Conservation (phyloP, 176 grass and related monocot genomes). For the Cenchrus americanus region DNA sequence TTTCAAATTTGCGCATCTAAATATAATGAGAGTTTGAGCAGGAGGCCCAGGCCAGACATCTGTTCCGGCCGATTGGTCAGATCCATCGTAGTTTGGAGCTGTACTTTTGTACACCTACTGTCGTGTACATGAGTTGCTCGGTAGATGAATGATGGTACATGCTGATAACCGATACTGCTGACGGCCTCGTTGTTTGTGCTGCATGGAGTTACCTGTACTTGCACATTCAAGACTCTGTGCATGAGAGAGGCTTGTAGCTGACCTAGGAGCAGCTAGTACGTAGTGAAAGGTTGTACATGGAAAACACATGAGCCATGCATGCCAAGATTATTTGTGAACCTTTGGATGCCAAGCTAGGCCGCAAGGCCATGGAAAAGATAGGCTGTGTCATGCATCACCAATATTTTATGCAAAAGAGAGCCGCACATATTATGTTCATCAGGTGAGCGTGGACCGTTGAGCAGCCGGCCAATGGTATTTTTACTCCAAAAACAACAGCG, state of each 20-base stretch:
- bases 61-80: conserved; percentile 49
- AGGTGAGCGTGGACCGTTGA: conserved; percentile 44
- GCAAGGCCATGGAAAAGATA: conserved; percentile 2
- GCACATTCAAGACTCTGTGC: not conserved
- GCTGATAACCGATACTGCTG: not conserved
- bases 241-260: not conserved
- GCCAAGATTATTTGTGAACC: not conserved
- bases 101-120: conserved; percentile 43
- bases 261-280: too few relatives aligned
- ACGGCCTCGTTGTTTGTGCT: conserved; percentile 43
- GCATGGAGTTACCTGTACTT: conserved; percentile 11
- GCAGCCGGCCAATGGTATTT: conserved; percentile 29
- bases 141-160: not conserved
- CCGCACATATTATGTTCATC: conserved; percentile 45
- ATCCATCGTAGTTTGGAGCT: conserved; percentile 56
- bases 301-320: not conserved
- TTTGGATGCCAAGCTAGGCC: conserved; percentile 23
- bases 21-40: too few relatives aligned
- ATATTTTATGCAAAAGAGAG: conserved; percentile 57
- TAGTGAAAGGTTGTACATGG: not conserved
- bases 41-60: conserved; percentile 2
- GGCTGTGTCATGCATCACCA: conserved; percentile 18
- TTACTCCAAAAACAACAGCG: conserved; percentile 37
- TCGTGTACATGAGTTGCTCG: conserved; percentile 39
- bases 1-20: not conserved